These are phyloP conservation scores for Aspergillus diversus DNA, from an alignment of 495 filamentous ascomycete genomes.

Conservation along the genomic window DNA sequence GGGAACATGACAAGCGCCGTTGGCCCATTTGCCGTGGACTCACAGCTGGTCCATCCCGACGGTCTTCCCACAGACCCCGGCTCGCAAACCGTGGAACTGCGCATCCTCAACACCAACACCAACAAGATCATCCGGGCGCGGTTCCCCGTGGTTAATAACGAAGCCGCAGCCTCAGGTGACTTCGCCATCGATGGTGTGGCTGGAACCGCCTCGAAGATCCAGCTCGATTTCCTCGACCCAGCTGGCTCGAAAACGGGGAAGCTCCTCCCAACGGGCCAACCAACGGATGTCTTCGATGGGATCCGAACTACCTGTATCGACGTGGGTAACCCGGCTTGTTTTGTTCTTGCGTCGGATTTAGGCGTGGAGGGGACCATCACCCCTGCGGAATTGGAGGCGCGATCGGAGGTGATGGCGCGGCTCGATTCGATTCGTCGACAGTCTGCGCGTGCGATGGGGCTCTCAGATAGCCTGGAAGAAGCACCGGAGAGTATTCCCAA, in stretches of 20 bases:
- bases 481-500: conserved; percentile 66
- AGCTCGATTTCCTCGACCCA: conserved; percentile 66
- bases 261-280: conserved; percentile 65
- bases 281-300: conserved; percentile 55
- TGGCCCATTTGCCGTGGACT: conserved; percentile 66
- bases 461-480: conserved; percentile 45
- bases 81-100: conserved; percentile 32
- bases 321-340: conserved; percentile 69
- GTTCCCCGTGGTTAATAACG: conserved; percentile 52
- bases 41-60: conserved; percentile 41
- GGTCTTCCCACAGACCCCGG: too few species aligned
- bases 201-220: conserved; percentile 58
- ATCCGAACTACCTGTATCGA: conserved; percentile 63
- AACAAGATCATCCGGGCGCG: conserved; percentile 52
- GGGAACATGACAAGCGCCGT: conserved; percentile 74
- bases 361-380: conserved; percentile 52
- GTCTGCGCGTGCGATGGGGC: conserved; percentile 66
- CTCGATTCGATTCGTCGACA: conserved; percentile 65
- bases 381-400: conserved; percentile 54
- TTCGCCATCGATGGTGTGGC: conserved; percentile 72
- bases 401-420: conserved; percentile 48
- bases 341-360: conserved; percentile 58
- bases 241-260: conserved; percentile 70
- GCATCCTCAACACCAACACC: conserved; percentile 59
- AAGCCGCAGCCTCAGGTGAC: conserved; percentile 54